These are phyloP conservation scores for Phascolomyces articulosus DNA, from an alignment of 371 early-diverging fungal genomes.

Conservation along the genomic window DNA sequence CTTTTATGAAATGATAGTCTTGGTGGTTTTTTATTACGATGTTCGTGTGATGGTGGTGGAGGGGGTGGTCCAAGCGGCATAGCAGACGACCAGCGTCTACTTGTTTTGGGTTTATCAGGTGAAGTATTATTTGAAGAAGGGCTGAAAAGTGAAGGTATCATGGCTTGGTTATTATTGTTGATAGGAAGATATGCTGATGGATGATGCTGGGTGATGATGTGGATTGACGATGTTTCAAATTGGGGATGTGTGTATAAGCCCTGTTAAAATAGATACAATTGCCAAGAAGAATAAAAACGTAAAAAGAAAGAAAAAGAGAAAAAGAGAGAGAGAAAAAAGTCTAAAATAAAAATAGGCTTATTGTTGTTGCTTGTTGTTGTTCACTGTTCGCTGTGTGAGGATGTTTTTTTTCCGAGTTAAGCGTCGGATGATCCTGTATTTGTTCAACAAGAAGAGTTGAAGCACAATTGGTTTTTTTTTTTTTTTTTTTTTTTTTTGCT, in stretches of 20 bases:
- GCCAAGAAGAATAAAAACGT: background rate
- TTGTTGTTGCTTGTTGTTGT: too few species aligned
- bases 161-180: background rate
- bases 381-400: too few species aligned
- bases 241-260: too few species aligned
- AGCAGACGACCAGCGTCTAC: slow-evolving; percentile 3
- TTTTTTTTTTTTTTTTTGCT: too few species aligned
- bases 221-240: too few species aligned
- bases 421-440: background rate
- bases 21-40: slow-evolving; percentile 4
- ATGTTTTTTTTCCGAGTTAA: slow-evolving; percentile 3
- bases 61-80: background rate
- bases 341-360: background rate
- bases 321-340: background rate
- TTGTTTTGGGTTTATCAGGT: background rate
- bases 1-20: slow-evolving; percentile 4
- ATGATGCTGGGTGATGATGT: too few species aligned
- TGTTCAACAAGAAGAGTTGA: background rate
- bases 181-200: too few species aligned
- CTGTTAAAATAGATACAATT: background rate
- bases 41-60: background rate
- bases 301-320: background rate
- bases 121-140: background rate
- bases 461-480: too few species aligned
- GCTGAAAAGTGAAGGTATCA: background rate